A percentile compares a stretch with the other conserved stretches of the same genome.
These are phyloP conservation scores for Globisporangium parvum DNA, from an alignment of 352 stramenopile species.

Conservation along the genomic window DNA sequence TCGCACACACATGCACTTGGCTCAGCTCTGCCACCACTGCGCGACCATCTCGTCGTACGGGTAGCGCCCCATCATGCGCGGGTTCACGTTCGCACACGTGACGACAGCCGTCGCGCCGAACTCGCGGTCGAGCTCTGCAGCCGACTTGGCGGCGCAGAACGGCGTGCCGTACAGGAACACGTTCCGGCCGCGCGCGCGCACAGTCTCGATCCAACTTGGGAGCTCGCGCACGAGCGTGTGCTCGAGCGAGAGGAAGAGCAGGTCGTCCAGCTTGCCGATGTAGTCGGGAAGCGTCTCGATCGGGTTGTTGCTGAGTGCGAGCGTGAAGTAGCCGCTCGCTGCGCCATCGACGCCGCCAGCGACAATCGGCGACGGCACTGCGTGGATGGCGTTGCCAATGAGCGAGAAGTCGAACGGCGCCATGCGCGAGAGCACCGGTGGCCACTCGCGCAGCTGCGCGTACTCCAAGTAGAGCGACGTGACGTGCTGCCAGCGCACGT, in stretches of 20 bases:
- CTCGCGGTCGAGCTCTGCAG: neutral
- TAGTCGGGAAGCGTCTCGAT: constrained; percentile 1
- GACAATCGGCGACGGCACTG: neutral
- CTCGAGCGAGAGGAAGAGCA: constrained; percentile 12
- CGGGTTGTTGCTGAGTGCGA: constrained; percentile 16
- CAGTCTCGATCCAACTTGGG: constrained; percentile 4
- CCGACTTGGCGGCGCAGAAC: constrained; percentile 8
- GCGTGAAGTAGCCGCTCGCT: neutral
- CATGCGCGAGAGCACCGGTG: constrained; percentile 8
- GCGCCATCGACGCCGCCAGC: neutral
- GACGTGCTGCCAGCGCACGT: constrained; percentile 10
- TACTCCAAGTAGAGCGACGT: constrained; percentile 23
- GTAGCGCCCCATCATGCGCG: constrained; percentile 3
- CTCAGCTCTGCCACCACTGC: neutral
- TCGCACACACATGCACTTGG: no score
- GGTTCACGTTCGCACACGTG: constrained; percentile 7
- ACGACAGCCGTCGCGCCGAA: constrained; percentile 2
- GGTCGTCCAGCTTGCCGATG: neutral
- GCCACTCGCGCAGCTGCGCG: constrained; percentile 7
- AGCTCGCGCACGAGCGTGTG: constrained; percentile 6
- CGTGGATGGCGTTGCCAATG: constrained; percentile 13
- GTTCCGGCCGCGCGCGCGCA: neutral
- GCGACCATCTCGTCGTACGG: constrained; percentile 6
- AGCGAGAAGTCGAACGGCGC: constrained; percentile 14
- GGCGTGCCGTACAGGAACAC: constrained; percentile 12